A percentile compares a stretch with the other conserved stretches of the same genome.
phyloP scores from a whole-genome alignment of 2,329 filamentous ascomycete genomes.

The Lachnellula cervina region DNA sequence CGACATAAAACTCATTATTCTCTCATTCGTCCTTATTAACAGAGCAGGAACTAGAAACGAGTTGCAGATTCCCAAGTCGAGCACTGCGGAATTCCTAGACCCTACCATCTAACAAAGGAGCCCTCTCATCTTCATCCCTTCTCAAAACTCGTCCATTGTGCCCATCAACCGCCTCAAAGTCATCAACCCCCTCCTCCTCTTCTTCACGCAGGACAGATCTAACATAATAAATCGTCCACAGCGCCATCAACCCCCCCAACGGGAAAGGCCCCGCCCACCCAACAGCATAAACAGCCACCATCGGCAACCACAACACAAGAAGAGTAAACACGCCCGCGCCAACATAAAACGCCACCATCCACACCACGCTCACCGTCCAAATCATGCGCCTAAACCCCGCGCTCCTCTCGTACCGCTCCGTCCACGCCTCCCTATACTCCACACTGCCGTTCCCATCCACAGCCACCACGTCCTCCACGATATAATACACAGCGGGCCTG shows the following conservation, averaged over 20 bases:
- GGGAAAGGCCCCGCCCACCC: slow-evolving; percentile 22
- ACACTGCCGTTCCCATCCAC: slow-evolving; percentile 60
- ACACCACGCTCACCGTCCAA: slow-evolving; percentile 19
- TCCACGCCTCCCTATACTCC: slow-evolving; percentile 39
- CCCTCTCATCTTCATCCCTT: slow-evolving; percentile 11
- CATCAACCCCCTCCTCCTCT: slow-evolving; percentile 2
- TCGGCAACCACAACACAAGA: slow-evolving; percentile 15
- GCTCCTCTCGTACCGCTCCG: slow-evolving; percentile 37
- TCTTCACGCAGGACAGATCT: slow-evolving; percentile 13
- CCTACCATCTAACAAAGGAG: slow-evolving; percentile 12
- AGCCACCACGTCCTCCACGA: slow-evolving; percentile 65
- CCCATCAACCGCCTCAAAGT: neutral
- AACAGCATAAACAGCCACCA: slow-evolving; percentile 18
- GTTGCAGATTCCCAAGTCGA: neutral
- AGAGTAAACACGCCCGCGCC: slow-evolving; percentile 11
- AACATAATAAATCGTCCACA: slow-evolving; percentile 21
- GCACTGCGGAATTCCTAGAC: neutral
- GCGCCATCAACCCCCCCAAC: slow-evolving; percentile 14
- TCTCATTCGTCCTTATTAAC: no score
- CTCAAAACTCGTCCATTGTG: neutral
- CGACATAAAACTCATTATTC: no score
- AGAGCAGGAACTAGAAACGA: no score
- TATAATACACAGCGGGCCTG: slow-evolving; percentile 54
- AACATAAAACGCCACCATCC: slow-evolving; percentile 20
- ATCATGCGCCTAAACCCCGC: slow-evolving; percentile 40